Conservation (phyloP, 1,139 yeast genomes). For the Geotrichum candidum region DNA sequence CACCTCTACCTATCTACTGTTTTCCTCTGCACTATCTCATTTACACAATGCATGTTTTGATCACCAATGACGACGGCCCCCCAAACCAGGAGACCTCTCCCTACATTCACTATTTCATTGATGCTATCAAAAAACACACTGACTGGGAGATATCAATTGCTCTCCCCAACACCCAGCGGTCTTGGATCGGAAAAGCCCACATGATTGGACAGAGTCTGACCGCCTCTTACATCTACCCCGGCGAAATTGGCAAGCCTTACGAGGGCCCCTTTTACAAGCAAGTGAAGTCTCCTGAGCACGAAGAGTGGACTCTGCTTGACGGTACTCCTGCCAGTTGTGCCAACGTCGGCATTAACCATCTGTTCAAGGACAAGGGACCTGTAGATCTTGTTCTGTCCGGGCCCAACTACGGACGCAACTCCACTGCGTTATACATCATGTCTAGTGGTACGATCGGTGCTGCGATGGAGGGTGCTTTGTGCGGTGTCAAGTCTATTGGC, state of each 20-base stretch:
- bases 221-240: constrained; percentile 50
- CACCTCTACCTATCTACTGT: neutral
- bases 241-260: constrained; percentile 41
- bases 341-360: constrained; percentile 79
- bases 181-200: constrained; percentile 98
- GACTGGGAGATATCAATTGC: constrained; percentile 84
- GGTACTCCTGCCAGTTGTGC: constrained; percentile 97
- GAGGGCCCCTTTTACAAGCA: constrained; percentile 61
- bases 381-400: constrained; percentile 88
- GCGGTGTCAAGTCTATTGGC: constrained; percentile 71
- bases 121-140: constrained; percentile 56
- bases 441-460: constrained; percentile 98
- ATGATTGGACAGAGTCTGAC: constrained; percentile 76
- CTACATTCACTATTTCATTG: constrained; percentile 73
- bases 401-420: constrained; percentile 91
- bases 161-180: constrained; percentile 59
- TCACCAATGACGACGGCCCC: constrained; percentile 96
- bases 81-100: constrained; percentile 77
- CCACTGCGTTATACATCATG: constrained; percentile 82
- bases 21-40: neutral
- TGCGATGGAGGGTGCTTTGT: constrained; percentile 87
- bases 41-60: constrained; percentile 16
- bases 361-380: constrained; percentile 50
- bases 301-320: constrained; percentile 81
- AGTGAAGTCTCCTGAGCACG: constrained; percentile 37